A percentile compares a stretch with the other conserved stretches of the same genome.
These are phyloP conservation scores for Salmacisia buchloeana DNA, from an alignment of 1,284 basidiomycete species.

Conservation along the genomic window DNA sequence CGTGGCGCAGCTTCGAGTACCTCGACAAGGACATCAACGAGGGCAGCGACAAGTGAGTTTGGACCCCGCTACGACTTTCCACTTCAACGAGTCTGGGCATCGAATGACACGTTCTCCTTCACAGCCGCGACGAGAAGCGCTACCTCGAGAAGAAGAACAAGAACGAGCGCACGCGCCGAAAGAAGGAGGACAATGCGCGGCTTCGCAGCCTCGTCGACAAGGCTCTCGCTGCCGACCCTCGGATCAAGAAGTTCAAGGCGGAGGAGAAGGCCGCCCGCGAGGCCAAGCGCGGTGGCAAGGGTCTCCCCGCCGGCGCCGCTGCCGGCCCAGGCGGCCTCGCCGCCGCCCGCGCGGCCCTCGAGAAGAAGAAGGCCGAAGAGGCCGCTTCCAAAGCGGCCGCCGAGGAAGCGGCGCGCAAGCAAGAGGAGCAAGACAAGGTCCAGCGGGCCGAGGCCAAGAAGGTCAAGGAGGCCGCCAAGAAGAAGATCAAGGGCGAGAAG, in stretches of 20 bases:
- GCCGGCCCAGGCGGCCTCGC: conserved; percentile 40
- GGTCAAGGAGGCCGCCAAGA: conserved; percentile 63
- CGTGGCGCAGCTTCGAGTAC: conserved; percentile 97
- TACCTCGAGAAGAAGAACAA: conserved; percentile 99
- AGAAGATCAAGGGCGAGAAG: conserved; percentile 49
- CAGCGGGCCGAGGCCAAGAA: conserved; percentile 84
- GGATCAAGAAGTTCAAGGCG: conserved; percentile 95
- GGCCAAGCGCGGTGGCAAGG: conserved; percentile 72
- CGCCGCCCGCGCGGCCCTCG: conserved; percentile 27
- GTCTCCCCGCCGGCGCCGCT: conserved; percentile 50
- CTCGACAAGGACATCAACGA: conserved; percentile 98
- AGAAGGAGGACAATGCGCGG: conserved; percentile 95
- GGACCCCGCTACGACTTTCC: conserved; percentile 54
- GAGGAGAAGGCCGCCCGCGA: conserved; percentile 92
- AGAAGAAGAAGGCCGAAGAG: conserved; percentile 29
- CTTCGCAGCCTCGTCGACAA: conserved; percentile 81
- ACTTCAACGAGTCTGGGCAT: no score
- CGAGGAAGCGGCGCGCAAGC: conserved; percentile 60
- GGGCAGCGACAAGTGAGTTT: conserved; percentile 69
- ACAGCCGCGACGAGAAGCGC: conserved; percentile 88
- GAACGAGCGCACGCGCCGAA: conserved; percentile 84
- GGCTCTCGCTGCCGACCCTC: conserved; percentile 78
- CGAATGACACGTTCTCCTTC: no score
- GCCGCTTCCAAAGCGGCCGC: conserved; percentile 59
- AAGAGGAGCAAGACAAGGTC: conserved; percentile 67